Evolutionary conservation across 106 monocot genomes (phyloP), one percentile per base, ranked within the genome.

Genomic region (Dendrobium huoshanense): DNA sequence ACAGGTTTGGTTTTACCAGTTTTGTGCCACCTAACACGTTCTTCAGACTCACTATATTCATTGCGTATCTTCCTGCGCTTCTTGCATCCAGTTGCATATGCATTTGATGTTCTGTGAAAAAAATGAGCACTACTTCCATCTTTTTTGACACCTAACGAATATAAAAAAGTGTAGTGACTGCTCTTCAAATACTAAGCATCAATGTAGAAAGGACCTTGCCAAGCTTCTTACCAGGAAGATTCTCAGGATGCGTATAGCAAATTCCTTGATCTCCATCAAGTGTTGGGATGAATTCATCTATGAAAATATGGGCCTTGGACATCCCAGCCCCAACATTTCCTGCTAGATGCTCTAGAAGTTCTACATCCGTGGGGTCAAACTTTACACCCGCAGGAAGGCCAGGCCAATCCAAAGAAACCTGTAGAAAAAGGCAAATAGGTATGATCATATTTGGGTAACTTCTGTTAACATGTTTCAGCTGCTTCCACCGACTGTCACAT

Each of bases 361-460:
- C 89, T 59, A 79, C 44, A 82, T 94, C 97, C 40, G 92, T 89
- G 48, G 97, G 97, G 82, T 98, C 97, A 88, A 98, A 98, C 81
- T 92, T 94, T 43, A 98, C 97, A 75, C 97, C 97, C 79, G 91
- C 94, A 73, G 97, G 94, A 68, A 98, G 84, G 16, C 97, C 97
- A 40, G 94, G 97, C 97, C 97, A 98, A 76, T 91, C 89, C 55
- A 88, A 58, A 79, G 90, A 85, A 79, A 91, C 97, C 97, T 98
- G 85, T 24, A 84, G 40, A 84, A 8, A 20, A 8, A 20, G 22
- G 33, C 22, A 74, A 74, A 43, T 74, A 74, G 41, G 41, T 44
- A 1, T 44, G 44, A 44, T 74, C 74, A 74, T 74, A 44, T 74
- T 70, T 43, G 20, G 74, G 37, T 17, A 40, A 72, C 25, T 37